These are phyloP conservation scores for Penicillium fuscoglaucum DNA, from an alignment of 2,329 filamentous ascomycete species.

Conservation along the genomic window DNA sequence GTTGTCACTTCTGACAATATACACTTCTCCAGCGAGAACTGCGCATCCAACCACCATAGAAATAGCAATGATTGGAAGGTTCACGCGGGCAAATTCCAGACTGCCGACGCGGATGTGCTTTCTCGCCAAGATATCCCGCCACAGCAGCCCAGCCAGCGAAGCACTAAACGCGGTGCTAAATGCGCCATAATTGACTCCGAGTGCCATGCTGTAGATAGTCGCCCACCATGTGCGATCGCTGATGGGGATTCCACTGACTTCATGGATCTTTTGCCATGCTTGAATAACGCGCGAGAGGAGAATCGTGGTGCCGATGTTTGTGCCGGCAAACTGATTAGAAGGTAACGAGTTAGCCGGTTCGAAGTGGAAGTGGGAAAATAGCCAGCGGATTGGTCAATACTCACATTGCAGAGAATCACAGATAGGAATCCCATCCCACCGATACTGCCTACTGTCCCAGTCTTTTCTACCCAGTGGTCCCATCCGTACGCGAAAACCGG, in stretches of 20 bases:
- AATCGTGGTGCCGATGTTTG: constrained; percentile 75
- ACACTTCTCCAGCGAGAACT: constrained; percentile 64
- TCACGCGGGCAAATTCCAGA: constrained; percentile 67
- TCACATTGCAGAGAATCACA: constrained; percentile 69
- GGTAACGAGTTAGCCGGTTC: constrained; percentile 10
- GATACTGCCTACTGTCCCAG: constrained; percentile 66
- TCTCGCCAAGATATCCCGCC: constrained; percentile 67
- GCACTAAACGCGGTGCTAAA: constrained; percentile 73
- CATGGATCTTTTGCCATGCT: constrained; percentile 64
- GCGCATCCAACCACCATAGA: constrained; percentile 65
- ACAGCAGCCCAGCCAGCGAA: constrained; percentile 69
- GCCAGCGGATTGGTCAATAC: constrained; percentile 33
- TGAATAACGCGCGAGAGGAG: constrained; percentile 70
- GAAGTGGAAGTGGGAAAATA: neutral
- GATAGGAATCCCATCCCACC: constrained; percentile 73
- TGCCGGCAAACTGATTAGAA: constrained; percentile 65
- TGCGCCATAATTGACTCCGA: constrained; percentile 73
- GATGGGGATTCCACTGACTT: constrained; percentile 50
- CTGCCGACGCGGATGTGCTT: constrained; percentile 67
- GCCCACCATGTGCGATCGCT: constrained; percentile 69
- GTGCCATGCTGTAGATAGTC: constrained; percentile 71
- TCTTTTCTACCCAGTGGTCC: constrained; percentile 70
- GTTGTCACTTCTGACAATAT: constrained; percentile 51
- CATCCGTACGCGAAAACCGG: constrained; percentile 71
- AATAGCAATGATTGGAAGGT: constrained; percentile 69